Evolutionary conservation across 345 rosid genomes (phyloP).

Genomic region (Arabis alpina): DNA sequence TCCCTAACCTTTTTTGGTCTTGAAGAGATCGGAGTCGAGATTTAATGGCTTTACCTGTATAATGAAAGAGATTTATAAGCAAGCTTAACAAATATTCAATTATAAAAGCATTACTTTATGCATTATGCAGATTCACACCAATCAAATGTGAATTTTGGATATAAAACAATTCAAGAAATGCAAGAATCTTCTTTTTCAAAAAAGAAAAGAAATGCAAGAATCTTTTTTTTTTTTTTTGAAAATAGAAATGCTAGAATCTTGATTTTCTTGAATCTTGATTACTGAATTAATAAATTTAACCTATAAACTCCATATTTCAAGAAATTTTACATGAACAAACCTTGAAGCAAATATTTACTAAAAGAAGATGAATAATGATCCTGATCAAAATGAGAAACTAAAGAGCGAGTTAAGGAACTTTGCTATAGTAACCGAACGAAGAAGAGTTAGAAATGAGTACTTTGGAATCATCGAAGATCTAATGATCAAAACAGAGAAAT

Average conservation of each 20-base stretch:
- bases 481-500: not conserved
- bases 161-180: not conserved
- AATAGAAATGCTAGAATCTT: not conserved
- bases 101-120: not conserved
- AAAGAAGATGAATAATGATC: not conserved
- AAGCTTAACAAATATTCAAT: not conserved
- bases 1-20: not conserved
- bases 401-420: no score
- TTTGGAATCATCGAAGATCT: not conserved
- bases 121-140: not conserved
- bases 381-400: not conserved
- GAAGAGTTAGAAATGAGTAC: not conserved
- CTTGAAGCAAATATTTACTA: no score
- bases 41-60: not conserved
- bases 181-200: not conserved
- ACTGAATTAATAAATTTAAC: not conserved
- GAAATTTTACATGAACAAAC: no score
- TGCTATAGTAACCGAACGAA: not conserved
- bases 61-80: no score
- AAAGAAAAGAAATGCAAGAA: no score
- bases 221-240: no score
- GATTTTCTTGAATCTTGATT: not conserved
- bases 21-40: not conserved
- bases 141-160: not conserved
- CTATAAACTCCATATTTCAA: not conserved